Evolutionary conservation across 1,284 basidiomycete species (phyloP).

Genomic region (Ceratobasidium sp.): DNA sequence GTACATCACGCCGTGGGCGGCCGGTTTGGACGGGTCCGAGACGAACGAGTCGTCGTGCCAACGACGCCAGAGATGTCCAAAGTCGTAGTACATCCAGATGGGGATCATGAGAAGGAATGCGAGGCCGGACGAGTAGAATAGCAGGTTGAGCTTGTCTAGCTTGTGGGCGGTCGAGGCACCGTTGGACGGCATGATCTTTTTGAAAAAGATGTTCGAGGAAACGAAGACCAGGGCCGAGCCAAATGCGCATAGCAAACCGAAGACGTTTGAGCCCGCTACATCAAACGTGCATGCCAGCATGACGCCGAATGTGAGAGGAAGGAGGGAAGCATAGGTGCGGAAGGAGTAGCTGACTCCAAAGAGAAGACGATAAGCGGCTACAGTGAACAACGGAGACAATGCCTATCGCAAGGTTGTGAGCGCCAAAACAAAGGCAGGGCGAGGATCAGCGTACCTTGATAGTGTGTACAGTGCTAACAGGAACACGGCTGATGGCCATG

Average conservation of each 20-base stretch:
- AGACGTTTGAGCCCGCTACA: slow-evolving; percentile 82
- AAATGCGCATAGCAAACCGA: slow-evolving; percentile 90
- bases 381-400: slow-evolving; percentile 95
- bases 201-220: slow-evolving; percentile 98
- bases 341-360: slow-evolving; percentile 93
- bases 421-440: background rate
- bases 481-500: slow-evolving; percentile 95
- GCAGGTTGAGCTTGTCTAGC: slow-evolving; percentile 95
- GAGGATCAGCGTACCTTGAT: slow-evolving; percentile 80
- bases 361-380: slow-evolving; percentile 90
- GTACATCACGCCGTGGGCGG: slow-evolving; percentile 69
- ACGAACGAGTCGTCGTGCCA: slow-evolving; percentile 55
- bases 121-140: slow-evolving; percentile 94
- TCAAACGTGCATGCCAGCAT: slow-evolving; percentile 98
- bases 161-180: slow-evolving; percentile 69
- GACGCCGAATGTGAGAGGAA: slow-evolving; percentile 94
- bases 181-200: slow-evolving; percentile 87
- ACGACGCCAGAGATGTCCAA: slow-evolving; percentile 68
- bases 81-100: slow-evolving; percentile 89
- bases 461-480: slow-evolving; percentile 97
- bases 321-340: slow-evolving; percentile 92
- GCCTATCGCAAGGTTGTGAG: slow-evolving; percentile 62
- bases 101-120: slow-evolving; percentile 96
- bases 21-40: slow-evolving; percentile 49
- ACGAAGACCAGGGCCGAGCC: slow-evolving; percentile 97